Percentiles rank a stretch among this genome's conserved stretches.
These are phyloP conservation scores for Polyporus tsugae DNA, from an alignment of 1,284 basidiomycete genomes.

Conservation along the genomic window DNA sequence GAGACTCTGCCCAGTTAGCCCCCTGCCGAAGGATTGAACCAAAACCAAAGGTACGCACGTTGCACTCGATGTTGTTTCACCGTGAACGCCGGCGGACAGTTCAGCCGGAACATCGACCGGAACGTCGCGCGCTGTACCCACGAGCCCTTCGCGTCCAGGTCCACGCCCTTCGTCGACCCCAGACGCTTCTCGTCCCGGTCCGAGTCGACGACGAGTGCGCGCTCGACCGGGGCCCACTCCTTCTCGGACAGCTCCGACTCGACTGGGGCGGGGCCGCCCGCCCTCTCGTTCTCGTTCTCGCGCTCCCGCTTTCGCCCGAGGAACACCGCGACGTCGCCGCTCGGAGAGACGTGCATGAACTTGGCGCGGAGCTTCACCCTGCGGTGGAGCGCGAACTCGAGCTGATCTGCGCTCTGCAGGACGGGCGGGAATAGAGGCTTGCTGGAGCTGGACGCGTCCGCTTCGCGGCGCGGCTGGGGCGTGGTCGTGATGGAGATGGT, in stretches of 20 bases:
- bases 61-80: slow-evolving; percentile 16
- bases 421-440: slow-evolving; percentile 23
- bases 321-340: slow-evolving; percentile 2
- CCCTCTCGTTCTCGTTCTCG: neutral
- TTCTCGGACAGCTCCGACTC: slow-evolving; percentile 7
- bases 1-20: too few relatives aligned
- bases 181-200: neutral
- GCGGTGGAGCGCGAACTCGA: slow-evolving; percentile 20
- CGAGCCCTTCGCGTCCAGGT: slow-evolving; percentile 6
- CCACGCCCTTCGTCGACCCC: neutral
- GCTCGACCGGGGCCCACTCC: slow-evolving; percentile 8
- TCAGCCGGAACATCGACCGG: slow-evolving; percentile 19
- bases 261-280: neutral
- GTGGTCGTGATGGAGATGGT: slow-evolving; percentile 20
- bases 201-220: neutral
- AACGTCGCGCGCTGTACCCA: slow-evolving; percentile 24
- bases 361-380: slow-evolving; percentile 5
- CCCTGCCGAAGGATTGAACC: too few relatives aligned
- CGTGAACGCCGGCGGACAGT: slow-evolving; percentile 23
- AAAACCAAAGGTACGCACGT: slow-evolving; percentile 8
- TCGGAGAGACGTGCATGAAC: neutral
- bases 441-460: neutral
- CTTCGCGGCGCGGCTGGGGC: slow-evolving; percentile 13
- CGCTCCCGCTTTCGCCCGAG: neutral
- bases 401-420: slow-evolving; percentile 2